These are phyloP conservation scores for Hypoxylon fuscum DNA, from an alignment of 495 filamentous ascomycete species.

Conservation along the genomic window DNA sequence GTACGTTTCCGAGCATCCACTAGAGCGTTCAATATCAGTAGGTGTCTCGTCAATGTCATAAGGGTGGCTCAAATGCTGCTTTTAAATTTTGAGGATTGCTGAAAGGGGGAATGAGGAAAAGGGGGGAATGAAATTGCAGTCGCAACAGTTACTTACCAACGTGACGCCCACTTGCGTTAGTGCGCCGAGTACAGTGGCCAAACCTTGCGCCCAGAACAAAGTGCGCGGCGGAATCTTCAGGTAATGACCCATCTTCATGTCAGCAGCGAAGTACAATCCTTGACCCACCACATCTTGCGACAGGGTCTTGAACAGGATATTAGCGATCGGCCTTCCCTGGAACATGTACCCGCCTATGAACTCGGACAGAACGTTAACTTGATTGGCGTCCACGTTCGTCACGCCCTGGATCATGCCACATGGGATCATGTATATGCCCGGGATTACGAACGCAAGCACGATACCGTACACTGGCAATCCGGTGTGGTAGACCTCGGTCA, in stretches of 20 bases:
- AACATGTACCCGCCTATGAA: constrained; percentile 46
- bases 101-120: neutral
- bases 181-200: constrained; percentile 38
- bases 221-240: constrained; percentile 42
- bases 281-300: constrained; percentile 42
- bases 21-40: constrained; percentile 4
- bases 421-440: constrained; percentile 46
- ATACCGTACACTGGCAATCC: constrained; percentile 40
- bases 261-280: constrained; percentile 42
- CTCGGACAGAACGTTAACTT: constrained; percentile 42
- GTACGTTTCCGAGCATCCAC: constrained; percentile 50
- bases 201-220: constrained; percentile 40
- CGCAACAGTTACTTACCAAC: constrained; percentile 23
- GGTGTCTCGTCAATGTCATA: neutral
- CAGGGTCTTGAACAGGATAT: constrained; percentile 43
- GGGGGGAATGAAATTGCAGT: neutral
- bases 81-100: too few relatives aligned
- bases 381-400: constrained; percentile 42
- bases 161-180: constrained; percentile 40
- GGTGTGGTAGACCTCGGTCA: constrained; percentile 44
- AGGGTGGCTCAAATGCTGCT: too few relatives aligned
- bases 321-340: constrained; percentile 41
- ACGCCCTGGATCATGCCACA: constrained; percentile 44
- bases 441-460: constrained; percentile 43
- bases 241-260: constrained; percentile 46